These are phyloP conservation scores for Gelatoporia subvermispora DNA, from an alignment of 768 basidiomycete genomes.

Conservation along the genomic window DNA sequence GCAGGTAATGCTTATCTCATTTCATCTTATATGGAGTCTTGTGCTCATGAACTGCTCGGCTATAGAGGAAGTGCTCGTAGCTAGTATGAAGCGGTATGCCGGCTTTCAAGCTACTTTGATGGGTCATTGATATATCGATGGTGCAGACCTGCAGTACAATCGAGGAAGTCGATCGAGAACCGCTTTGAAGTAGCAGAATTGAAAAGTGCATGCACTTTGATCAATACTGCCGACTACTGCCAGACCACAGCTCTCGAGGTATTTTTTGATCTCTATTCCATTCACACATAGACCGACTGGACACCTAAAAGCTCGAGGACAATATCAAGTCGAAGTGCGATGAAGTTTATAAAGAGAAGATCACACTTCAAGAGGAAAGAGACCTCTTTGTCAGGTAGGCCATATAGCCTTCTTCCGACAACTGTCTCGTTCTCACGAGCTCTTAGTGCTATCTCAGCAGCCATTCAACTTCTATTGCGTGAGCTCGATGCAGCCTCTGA, in stretches of 20 bases:
- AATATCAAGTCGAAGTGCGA: conserved; percentile 81
- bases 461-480: conserved; percentile 72
- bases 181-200: conserved; percentile 74
- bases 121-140: conserved; percentile 2
- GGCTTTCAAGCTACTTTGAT: background rate
- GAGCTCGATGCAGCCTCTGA: conserved; percentile 88
- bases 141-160: conserved; percentile 34
- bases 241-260: conserved; percentile 88
- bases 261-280: conserved; percentile 10
- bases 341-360: conserved; percentile 68
- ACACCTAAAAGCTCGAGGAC: conserved; percentile 70
- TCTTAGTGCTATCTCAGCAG: conserved; percentile 74
- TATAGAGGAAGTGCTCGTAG: conserved; percentile 80
- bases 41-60: conserved; percentile 3
- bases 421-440: background rate
- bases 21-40: background rate
- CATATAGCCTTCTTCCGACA: background rate
- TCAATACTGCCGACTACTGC: conserved; percentile 98
- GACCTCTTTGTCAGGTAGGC: conserved; percentile 85
- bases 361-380: conserved; percentile 80
- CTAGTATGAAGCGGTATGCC: conserved; percentile 65
- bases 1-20: conserved; percentile 52
- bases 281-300: background rate
- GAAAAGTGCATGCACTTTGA: conserved; percentile 78
- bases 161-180: conserved; percentile 73